Evolutionary conservation across 2,329 filamentous ascomycete species (phyloP).

Genomic region (Xylariales sp.): DNA sequence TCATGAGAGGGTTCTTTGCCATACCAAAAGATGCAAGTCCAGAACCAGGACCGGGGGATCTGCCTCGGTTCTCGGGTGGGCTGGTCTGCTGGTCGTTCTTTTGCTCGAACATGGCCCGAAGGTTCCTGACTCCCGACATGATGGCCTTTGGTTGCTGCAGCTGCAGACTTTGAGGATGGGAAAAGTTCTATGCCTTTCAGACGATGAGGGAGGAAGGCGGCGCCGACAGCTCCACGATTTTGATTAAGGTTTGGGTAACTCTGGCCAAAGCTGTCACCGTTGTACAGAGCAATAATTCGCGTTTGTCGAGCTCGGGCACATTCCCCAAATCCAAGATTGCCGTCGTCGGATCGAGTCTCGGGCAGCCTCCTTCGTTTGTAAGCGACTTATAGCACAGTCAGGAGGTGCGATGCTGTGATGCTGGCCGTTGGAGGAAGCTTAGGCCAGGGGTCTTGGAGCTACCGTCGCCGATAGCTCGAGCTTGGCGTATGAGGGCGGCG

Average conservation of each 20-base stretch:
- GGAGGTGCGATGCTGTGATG: neutral
- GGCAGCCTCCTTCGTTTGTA: neutral
- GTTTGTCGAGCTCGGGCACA: constrained; percentile 18
- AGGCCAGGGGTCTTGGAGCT: neutral
- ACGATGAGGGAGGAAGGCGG: neutral
- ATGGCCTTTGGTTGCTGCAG: constrained; percentile 22
- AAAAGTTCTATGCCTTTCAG: neutral
- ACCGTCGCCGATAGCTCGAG: neutral
- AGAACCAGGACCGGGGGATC: constrained; percentile 50
- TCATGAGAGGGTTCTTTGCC: no score
- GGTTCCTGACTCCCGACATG: constrained; percentile 68
- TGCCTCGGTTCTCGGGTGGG: constrained; percentile 60
- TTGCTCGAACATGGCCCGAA: constrained; percentile 76
- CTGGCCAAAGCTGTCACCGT: constrained; percentile 24
- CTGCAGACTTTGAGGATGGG: neutral
- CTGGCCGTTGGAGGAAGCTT: neutral
- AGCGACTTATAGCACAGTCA: neutral
- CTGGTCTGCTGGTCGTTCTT: constrained; percentile 48
- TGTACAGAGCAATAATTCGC: constrained; percentile 16
- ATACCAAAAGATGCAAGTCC: constrained; percentile 4
- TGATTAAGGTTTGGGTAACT: no score
- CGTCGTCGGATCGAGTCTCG: neutral
- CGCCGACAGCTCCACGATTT: no score
- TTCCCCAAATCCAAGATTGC: constrained; percentile 10
- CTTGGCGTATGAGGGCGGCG: neutral